These are phyloP conservation scores for Citrus medica DNA, from an alignment of 345 rosid genomes.

Conservation along the genomic window DNA sequence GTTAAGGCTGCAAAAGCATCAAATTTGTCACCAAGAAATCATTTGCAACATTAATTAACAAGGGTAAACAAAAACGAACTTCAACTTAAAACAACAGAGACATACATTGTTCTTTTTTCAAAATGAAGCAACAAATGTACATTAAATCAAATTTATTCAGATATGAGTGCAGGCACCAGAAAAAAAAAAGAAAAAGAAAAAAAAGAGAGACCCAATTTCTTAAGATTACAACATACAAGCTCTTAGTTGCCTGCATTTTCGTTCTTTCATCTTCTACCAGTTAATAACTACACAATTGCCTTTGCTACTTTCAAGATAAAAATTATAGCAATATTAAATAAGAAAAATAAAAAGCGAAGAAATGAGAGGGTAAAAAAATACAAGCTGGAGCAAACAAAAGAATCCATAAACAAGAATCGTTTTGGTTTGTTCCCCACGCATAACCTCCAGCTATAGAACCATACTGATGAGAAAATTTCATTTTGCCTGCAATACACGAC, in stretches of 20 bases:
- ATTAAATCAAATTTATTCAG: neutral
- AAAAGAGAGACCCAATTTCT: neutral
- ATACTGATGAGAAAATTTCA: conserved; percentile 17
- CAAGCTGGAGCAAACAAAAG: conserved; percentile 58
- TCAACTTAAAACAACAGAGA: neutral
- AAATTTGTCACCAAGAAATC: conserved; percentile 2
- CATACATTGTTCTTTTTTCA: neutral
- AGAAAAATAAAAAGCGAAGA: neutral
- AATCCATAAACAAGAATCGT: conserved; percentile 43
- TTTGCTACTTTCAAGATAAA: no score
- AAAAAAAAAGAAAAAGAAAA: neutral
- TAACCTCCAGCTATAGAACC: conserved; percentile 23
- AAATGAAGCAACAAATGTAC: neutral
- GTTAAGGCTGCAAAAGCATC: conserved; percentile 39
- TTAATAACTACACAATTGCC: no score
- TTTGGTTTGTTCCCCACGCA: conserved; percentile 16
- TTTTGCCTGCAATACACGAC: conserved; percentile 30
- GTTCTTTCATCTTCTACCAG: no score
- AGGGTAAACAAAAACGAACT: neutral
- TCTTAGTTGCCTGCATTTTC: no score
- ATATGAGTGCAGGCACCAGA: neutral
- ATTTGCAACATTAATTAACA: neutral
- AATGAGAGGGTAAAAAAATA: conserved; percentile 6
- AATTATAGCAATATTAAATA: no score
- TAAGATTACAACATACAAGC: neutral